Evolutionary conservation across 2,329 filamentous ascomycete species (phyloP), one percentile per base, ranked within the genome.

Genomic region (Penicillium sp.): DNA sequence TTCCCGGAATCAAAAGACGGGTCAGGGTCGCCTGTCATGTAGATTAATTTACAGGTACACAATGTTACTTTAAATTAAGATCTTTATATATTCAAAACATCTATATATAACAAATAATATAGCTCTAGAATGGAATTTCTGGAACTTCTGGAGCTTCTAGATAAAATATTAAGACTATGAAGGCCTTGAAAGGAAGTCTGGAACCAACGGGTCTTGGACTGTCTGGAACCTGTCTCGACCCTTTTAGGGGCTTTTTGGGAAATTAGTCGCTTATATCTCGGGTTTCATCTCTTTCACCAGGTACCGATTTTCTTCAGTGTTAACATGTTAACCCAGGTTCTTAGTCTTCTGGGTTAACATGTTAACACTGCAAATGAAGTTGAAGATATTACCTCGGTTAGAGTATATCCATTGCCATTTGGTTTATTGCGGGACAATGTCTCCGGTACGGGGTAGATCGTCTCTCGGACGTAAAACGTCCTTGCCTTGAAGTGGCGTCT

Each of bases 181-280:
- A 22, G 22, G 22, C 22, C 22, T 22, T 22, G 3, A 22, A 22
- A 22, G 22, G 4, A 22, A 22, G 17, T 41, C 26, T 53, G 50
- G 44, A 42, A 53, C 43, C 17, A 36, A 53, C 33, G 50, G 53
- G 53, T 56, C 41, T 17, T 47, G 31, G 45, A 50, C 12, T 46
- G 17, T 40, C 44, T 45, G 36, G 51, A 49, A 42, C 28, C 55
- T 47, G 47, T 61, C 50, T 57, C 48, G 61, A 57, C 59, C 57
- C 43, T 56, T 35, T 38, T 50, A 55, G 48, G 50, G 44, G 33
- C 40, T 42, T 50, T 49, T 42, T 35, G 36, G 44, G 25, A 54
- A 30, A 50, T 42, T 35, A 30, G n/a, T 50, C 44, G 22, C 35
- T 40, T 40, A n/a, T 48, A 37, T 28, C 11, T 31, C 31, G 30